A percentile compares a stretch with the other conserved stretches of the same genome.
Evolutionary conservation across 164 flowering plant species (phyloP).

Genomic region (Berberis vulgaris): DNA sequence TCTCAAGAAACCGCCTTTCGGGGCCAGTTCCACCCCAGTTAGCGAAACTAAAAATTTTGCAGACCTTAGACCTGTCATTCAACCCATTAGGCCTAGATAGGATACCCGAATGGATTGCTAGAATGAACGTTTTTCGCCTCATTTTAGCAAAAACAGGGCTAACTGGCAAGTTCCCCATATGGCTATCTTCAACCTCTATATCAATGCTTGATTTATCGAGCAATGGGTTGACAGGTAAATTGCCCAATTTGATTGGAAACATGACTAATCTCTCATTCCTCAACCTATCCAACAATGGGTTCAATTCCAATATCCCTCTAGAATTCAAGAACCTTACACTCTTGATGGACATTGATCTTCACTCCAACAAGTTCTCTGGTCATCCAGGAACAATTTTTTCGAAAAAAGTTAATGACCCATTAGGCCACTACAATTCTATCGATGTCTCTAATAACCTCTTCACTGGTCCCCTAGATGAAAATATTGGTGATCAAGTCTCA

Average conservation of each 20-base stretch:
- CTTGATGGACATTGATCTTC: conserved; percentile 56
- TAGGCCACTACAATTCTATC: conserved; percentile 37
- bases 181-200: neutral
- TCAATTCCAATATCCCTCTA: conserved; percentile 41
- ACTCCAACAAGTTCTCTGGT: conserved; percentile 48
- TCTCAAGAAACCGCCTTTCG: conserved; percentile 44
- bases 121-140: neutral
- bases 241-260: neutral
- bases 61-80: conserved; percentile 49
- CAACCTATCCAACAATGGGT: conserved; percentile 59
- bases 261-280: conserved; percentile 20
- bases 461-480: conserved; percentile 33
- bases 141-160: neutral
- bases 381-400: conserved; percentile 20
- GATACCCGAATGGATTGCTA: conserved; percentile 40
- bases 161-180: neutral
- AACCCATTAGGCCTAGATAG: conserved; percentile 40
- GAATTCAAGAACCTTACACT: conserved; percentile 40
- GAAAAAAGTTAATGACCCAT: conserved; percentile 27
- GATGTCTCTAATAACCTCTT: conserved; percentile 49
- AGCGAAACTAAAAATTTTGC: conserved; percentile 21
- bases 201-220: neutral
- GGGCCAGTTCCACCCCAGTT: conserved; percentile 47
- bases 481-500: conserved; percentile 21
- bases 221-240: neutral